phyloP scores from a whole-genome alignment of 352 stramenopile species.

The Phytophthora citricola region DNA sequence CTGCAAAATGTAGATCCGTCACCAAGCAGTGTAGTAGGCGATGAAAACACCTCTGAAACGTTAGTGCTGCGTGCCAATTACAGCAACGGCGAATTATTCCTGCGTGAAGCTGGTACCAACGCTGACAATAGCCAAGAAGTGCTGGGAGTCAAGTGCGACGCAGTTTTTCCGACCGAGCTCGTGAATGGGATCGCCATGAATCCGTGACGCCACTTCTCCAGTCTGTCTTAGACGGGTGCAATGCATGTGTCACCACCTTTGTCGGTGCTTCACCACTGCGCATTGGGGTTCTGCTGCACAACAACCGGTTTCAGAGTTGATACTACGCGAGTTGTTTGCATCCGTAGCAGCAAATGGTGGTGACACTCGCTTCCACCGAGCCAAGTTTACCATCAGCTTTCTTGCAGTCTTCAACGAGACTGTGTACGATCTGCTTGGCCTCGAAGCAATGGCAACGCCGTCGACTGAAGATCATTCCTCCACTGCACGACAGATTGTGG shows the following conservation, averaged over 20 bases:
- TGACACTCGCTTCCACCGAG: conserved; percentile 46
- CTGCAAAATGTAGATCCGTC: conserved; percentile 49
- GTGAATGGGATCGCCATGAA: conserved; percentile 67
- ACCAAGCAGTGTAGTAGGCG: conserved; percentile 2
- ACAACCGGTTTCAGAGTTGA: conserved; percentile 45
- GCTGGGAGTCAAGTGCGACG: conserved; percentile 62
- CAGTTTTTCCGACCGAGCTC: conserved; percentile 67
- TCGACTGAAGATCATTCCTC: conserved; percentile 9
- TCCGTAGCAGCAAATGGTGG: conserved; percentile 37
- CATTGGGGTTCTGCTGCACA: conserved; percentile 13
- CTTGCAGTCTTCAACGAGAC: conserved; percentile 96
- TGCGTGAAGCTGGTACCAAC: conserved; percentile 23
- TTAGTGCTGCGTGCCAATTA: conserved; percentile 64
- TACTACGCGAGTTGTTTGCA: conserved; percentile 63
- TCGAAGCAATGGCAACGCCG: conserved; percentile 29
- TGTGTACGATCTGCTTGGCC: conserved; percentile 93
- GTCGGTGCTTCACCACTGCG: conserved; percentile 42
- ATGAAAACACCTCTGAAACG: conserved; percentile 9
- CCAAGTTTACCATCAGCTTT: conserved; percentile 74
- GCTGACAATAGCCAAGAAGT: conserved; percentile 15
- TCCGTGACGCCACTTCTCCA: conserved; percentile 66
- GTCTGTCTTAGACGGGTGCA: conserved; percentile 70
- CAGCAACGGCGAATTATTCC: conserved; percentile 57
- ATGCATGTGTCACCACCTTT: conserved; percentile 75
- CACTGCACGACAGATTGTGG: conserved; percentile 44